Evolutionary conservation across 2,329 filamentous ascomycete genomes (phyloP).

Genomic region (Gnomoniopsis smithogilvyi): DNA sequence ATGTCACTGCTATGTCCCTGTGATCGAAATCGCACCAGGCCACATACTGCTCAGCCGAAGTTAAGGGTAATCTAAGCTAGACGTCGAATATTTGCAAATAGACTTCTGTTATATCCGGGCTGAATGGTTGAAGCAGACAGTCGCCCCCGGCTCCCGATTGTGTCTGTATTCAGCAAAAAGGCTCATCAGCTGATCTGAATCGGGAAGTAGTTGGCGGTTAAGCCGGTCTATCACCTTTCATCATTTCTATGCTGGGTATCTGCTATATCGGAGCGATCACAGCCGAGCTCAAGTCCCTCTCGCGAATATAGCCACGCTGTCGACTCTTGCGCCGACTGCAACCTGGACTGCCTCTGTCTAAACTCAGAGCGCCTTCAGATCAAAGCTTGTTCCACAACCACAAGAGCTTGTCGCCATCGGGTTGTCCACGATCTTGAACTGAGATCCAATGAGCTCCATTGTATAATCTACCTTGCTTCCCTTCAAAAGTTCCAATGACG

Average conservation of each 20-base stretch:
- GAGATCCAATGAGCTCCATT: constrained; percentile 81
- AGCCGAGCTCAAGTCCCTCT: background rate
- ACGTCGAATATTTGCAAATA: no score
- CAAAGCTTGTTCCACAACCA: constrained; percentile 96
- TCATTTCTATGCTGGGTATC: background rate
- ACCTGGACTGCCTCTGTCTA: constrained; percentile 34
- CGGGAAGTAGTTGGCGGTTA: background rate
- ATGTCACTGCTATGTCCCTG: no score
- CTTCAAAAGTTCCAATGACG: constrained; percentile 82
- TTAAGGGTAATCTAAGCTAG: no score
- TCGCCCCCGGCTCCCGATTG: no score
- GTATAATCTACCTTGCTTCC: constrained; percentile 97
- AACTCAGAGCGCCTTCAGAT: constrained; percentile 60
- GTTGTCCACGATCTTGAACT: constrained; percentile 97
- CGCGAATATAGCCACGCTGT: background rate
- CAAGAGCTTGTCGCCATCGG: constrained; percentile 90
- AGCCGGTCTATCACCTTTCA: background rate
- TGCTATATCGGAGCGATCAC: background rate
- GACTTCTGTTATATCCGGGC: no score
- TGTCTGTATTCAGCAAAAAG: background rate
- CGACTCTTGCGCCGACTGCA: background rate
- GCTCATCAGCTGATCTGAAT: no score
- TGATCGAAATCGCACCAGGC: no score
- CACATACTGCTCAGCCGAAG: no score
- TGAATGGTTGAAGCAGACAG: no score